phyloP scores from a whole-genome alignment of 805 yeast species.

The Komagataella populi region DNA sequence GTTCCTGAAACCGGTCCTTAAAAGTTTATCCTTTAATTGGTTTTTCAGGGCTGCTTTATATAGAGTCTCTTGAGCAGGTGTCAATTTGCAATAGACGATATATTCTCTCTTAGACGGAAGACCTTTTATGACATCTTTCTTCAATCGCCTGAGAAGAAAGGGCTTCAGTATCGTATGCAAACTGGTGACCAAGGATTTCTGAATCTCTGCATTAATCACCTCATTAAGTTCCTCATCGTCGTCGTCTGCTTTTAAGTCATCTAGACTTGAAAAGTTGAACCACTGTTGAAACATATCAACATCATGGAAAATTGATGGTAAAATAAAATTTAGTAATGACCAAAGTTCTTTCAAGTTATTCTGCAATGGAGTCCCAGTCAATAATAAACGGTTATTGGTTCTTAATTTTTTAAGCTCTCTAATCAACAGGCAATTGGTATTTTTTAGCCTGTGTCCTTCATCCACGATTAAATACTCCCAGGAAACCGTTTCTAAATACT shows the following conservation, averaged over 20 bases:
- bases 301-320: constrained; percentile 90
- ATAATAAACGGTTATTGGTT: constrained; percentile 57
- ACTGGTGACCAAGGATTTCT: constrained; percentile 54
- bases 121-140: constrained; percentile 51
- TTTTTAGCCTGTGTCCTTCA: constrained; percentile 91
- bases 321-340: constrained; percentile 80
- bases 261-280: constrained; percentile 71
- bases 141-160: constrained; percentile 70
- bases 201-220: constrained; percentile 41
- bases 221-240: constrained; percentile 29
- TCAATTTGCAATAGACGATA: constrained; percentile 58
- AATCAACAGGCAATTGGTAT: constrained; percentile 65
- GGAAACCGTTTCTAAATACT: constrained; percentile 30
- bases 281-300: constrained; percentile 82
- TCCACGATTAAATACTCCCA: constrained; percentile 89
- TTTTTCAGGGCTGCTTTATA: constrained; percentile 39
- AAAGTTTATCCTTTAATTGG: constrained; percentile 27
- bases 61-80: constrained; percentile 48
- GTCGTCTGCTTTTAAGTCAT: constrained; percentile 18
- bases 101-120: constrained; percentile 89
- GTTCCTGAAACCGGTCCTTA: constrained; percentile 35
- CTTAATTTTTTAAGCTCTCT: constrained; percentile 53
- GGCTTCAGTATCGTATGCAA: constrained; percentile 85
- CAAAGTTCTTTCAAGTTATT: constrained; percentile 83
- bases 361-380: constrained; percentile 96